phyloP scores from a whole-genome alignment of 1,284 basidiomycete genomes.

The Ceratobasidium sp. region DNA sequence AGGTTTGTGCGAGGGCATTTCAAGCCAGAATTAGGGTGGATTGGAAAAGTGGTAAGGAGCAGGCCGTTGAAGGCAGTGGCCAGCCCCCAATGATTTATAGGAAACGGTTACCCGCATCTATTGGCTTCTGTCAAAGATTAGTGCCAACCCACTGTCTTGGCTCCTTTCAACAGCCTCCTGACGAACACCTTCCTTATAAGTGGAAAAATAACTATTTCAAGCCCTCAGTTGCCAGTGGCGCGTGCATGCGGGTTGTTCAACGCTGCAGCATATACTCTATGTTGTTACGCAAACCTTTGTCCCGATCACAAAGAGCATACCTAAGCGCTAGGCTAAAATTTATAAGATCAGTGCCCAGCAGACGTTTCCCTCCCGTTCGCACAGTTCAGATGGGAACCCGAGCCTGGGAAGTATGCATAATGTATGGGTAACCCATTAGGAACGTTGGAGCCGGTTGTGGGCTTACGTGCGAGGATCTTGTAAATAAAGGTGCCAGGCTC shows the following conservation, averaged over 20 bases:
- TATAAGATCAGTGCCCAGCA: not conserved
- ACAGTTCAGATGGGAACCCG: not conserved
- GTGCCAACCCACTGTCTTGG: not conserved
- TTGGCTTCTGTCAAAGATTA: constrained; percentile 9
- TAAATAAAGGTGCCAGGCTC: not conserved
- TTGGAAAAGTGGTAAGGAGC: not conserved
- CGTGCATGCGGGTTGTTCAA: not conserved
- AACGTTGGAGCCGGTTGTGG: too few species aligned
- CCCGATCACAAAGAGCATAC: not conserved
- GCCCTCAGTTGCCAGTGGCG: not conserved
- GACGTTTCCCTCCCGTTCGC: not conserved
- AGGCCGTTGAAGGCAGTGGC: not conserved
- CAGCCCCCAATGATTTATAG: not conserved
- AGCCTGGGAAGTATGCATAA: not conserved
- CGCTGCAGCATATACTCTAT: not conserved
- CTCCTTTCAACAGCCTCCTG: constrained; percentile 2
- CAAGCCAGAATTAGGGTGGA: not conserved
- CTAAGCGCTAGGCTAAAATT: not conserved
- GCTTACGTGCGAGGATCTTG: not conserved
- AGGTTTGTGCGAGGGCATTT: not conserved
- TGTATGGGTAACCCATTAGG: too few species aligned
- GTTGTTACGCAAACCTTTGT: not conserved
- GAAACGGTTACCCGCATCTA: not conserved
- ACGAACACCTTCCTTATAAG: not conserved
- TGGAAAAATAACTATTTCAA: not conserved